Conservation (phyloP, 129 eudicot genomes). For the Smallanthus sonchifolius region DNA sequence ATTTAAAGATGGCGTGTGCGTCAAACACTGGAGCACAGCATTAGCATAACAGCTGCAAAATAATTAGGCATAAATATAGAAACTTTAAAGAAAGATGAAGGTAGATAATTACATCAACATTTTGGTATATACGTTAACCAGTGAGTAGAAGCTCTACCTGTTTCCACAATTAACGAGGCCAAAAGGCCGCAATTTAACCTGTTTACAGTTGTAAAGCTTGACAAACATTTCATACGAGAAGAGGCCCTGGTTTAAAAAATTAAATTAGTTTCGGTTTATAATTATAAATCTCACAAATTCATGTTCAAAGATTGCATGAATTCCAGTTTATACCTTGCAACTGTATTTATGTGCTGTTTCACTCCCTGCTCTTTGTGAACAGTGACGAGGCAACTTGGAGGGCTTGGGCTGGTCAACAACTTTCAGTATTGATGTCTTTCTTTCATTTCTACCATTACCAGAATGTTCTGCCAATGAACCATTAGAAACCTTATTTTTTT, state of each 20-base stretch:
- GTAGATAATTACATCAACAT: background rate
- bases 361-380: conserved; percentile 35
- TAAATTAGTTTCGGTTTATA: background rate
- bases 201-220: conserved; percentile 72
- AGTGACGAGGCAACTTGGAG: conserved; percentile 42
- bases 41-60: conserved; percentile 92
- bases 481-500: conserved; percentile 20
- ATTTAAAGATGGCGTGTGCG: conserved; percentile 82
- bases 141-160: conserved; percentile 42
- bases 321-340: conserved; percentile 40
- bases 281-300: background rate
- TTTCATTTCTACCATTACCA: conserved; percentile 33
- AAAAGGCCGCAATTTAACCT: conserved; percentile 63
- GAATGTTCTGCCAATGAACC: conserved; percentile 6
- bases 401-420: conserved; percentile 58
- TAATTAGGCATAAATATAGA: background rate
- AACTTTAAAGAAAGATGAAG: background rate
- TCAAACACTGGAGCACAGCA: conserved; percentile 92
- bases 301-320: background rate
- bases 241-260: conserved; percentile 47
- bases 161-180: conserved; percentile 92
- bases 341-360: conserved; percentile 40
- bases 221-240: conserved; percentile 74
- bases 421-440: conserved; percentile 51
- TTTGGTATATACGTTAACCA: background rate